Evolutionary conservation across 2,329 filamentous ascomycete species (phyloP).

Genomic region (Cladophialophora chaetospira): DNA sequence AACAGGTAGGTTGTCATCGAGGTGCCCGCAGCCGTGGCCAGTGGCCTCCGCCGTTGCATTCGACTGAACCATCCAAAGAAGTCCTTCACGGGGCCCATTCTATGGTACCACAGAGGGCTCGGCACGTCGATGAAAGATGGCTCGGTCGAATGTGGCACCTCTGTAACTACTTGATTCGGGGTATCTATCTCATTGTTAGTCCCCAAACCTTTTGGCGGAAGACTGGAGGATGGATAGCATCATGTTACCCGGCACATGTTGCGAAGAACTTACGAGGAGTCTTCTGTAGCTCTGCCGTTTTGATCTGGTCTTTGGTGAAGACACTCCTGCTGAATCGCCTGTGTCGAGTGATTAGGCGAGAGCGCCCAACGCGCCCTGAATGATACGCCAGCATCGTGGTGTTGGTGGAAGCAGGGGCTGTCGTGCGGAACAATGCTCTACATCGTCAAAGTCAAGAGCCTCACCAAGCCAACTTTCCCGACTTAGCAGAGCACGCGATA

Average conservation of each 20-base stretch:
- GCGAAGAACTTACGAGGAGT: too few relatives aligned
- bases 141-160: conserved; percentile 26
- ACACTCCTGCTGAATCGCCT: conserved; percentile 20
- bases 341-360: not conserved
- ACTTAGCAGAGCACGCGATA: too few relatives aligned
- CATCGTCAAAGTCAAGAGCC: not conserved
- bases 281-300: conserved; percentile 29
- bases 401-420: not conserved
- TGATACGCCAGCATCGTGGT: conserved; percentile 1
- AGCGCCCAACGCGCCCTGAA: not conserved
- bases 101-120: conserved; percentile 32
- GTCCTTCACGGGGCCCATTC: conserved; percentile 31
- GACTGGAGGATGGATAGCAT: too few relatives aligned
- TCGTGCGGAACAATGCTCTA: not conserved
- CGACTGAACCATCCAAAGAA: conserved; percentile 44
- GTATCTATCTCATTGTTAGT: too few relatives aligned
- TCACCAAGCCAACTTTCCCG: too few relatives aligned
- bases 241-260: too few relatives aligned
- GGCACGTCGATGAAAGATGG: conserved; percentile 28
- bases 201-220: too few relatives aligned
- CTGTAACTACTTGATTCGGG: conserved; percentile 27
- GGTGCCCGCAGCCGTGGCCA: conserved; percentile 73
- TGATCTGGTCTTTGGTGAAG: conserved; percentile 27
- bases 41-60: conserved; percentile 70
- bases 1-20: conserved; percentile 76